Base-by-base conservation (phyloP, 192 early-diverging fungal genomes). In the Jimgerdemannia flammicorona region DNA sequence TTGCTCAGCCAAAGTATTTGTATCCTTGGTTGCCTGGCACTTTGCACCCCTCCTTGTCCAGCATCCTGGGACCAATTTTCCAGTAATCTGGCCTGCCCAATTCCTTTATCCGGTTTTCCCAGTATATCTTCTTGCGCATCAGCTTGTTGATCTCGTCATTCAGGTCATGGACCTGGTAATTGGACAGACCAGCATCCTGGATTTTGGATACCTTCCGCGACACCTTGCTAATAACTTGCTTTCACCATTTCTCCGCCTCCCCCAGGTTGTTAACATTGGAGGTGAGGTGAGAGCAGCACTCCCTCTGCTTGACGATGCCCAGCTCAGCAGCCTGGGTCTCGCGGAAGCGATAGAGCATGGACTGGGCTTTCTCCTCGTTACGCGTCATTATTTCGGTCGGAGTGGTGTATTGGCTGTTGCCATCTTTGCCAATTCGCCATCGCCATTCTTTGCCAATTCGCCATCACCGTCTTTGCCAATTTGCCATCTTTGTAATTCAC, bases 61-160 rank as follows among this genome's bases (percentile, higher is more conserved):
- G 71, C 76, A 94, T 88, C 76, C 91, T 91, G 40, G 92, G 89
- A 17, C 90, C 92, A 39, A 87, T 86, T 83, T 87, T 89, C 90
- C 1, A 29, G n/a, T n/a, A n/a, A n/a, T n/a, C n/a, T n/a, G n/a
- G n/a, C n/a, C n/a, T n/a, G n/a, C n/a, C n/a, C n/a, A n/a, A n/a
- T n/a, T n/a, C n/a, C n/a, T 29, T 85, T 74, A 99, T 95, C 59
- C 94, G 90, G 67, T 89, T 81, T 68, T 99, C 98, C 98, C 98
- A 99, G 70, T 91, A 89, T 66, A 90, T 85, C 78, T 98, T 98
- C 80, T 96, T 93, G 44, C 95, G 88, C 79, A 98, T 85, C 44
- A 93, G 83, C 80, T 95, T 96, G 85, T 99, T 99, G 85, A 99
- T 97, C 42, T 93, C 91, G 81, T 99, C 98, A 83, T 99, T 99